phyloP scores from a whole-genome alignment of 2,329 filamentous ascomycete species.

The Ilyonectria destructans region DNA sequence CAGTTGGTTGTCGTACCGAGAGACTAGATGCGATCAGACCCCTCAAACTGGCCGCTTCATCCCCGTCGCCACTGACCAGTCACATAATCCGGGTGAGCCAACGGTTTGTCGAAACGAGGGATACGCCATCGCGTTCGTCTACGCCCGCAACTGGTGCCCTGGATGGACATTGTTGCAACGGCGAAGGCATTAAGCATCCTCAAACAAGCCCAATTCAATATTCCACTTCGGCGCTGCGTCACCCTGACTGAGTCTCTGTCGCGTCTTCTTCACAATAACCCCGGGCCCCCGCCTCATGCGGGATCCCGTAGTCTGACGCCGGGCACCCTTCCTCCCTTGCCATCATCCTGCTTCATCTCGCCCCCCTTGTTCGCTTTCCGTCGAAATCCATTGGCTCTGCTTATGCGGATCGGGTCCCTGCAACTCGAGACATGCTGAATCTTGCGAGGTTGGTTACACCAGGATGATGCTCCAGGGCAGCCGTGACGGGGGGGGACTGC shows the following conservation, averaged over 20 bases:
- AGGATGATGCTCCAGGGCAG: conserved; percentile 15
- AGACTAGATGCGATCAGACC: conserved; percentile 13
- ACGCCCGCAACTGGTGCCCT: conserved; percentile 12
- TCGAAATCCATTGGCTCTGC: conserved; percentile 29
- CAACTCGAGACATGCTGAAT: conserved; percentile 34
- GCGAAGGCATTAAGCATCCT: background rate
- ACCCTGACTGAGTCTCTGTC: conserved; percentile 24
- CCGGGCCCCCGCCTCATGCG: conserved; percentile 25
- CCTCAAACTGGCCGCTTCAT: conserved; percentile 8
- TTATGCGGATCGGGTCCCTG: conserved; percentile 21
- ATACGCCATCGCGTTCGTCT: conserved; percentile 17
- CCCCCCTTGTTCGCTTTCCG: conserved; percentile 29
- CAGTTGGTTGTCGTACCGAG: conserved; percentile 7
- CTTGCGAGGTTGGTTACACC: conserved; percentile 28
- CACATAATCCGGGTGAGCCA: conserved; percentile 9
- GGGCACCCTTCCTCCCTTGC: conserved; percentile 5
- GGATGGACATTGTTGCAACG: background rate
- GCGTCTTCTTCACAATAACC: conserved; percentile 20
- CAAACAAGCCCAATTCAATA: conserved; percentile 24
- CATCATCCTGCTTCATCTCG: conserved; percentile 13
- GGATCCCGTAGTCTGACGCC: conserved; percentile 31
- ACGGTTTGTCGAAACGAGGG: background rate
- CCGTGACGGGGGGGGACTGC: conserved; percentile 1
- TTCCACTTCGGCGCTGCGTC: conserved; percentile 35
- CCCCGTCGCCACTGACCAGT: conserved; percentile 20